These are phyloP conservation scores for Malassezia psittaci DNA, from an alignment of 1,284 basidiomycete species.

Conservation along the genomic window DNA sequence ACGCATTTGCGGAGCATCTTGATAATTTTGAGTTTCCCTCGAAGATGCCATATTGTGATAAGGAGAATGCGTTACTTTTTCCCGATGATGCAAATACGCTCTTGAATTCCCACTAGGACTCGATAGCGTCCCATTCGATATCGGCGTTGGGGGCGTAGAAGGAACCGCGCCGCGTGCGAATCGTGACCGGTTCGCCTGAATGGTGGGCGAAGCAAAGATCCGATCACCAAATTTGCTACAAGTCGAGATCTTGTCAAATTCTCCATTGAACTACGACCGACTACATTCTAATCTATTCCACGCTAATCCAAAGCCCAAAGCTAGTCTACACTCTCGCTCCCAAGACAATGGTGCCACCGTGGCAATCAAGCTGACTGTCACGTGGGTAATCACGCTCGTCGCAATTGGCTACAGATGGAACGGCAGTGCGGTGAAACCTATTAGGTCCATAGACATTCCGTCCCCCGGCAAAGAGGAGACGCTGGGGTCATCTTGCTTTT, in stretches of 20 bases:
- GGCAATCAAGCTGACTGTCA: background rate
- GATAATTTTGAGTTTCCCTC: background rate
- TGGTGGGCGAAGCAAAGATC: slow-evolving; percentile 8
- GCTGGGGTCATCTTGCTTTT: background rate
- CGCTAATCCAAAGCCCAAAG: too few species aligned
- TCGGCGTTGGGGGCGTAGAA: background rate
- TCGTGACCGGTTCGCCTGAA: slow-evolving; percentile 6
- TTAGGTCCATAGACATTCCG: background rate
- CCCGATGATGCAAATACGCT: slow-evolving; percentile 1
- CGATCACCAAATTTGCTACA: background rate
- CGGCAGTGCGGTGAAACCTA: background rate
- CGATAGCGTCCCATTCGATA: slow-evolving; percentile 5
- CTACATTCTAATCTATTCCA: too few species aligned
- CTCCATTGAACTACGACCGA: too few species aligned
- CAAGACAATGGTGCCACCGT: background rate
- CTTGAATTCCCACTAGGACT: background rate
- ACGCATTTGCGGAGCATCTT: background rate
- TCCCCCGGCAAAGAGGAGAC: background rate
- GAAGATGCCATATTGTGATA: background rate
- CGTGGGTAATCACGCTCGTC: background rate
- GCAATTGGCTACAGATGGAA: background rate
- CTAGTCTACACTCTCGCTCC: background rate
- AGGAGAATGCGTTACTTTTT: background rate
- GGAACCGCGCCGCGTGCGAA: slow-evolving; percentile 3
- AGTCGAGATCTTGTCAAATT: background rate